Percentiles rank a stretch among this genome's conserved stretches.
Evolutionary conservation across 805 yeast genomes (phyloP).

Genomic region (Yarrowia sp.): DNA sequence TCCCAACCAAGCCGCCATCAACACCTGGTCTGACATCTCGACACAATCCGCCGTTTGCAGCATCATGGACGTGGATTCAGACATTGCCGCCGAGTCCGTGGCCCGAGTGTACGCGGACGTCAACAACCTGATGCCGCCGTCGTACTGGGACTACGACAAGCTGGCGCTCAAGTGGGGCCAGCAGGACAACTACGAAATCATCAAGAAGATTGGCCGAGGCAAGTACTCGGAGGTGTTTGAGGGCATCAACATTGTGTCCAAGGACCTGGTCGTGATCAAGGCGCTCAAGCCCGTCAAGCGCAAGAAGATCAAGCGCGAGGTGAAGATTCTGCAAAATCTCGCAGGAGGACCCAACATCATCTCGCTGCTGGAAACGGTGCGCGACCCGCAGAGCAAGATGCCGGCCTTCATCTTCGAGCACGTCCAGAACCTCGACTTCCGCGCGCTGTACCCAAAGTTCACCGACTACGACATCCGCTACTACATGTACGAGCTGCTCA

Average conservation of each 20-base stretch:
- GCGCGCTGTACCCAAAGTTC: constrained; percentile 76
- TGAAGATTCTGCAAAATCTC: constrained; percentile 79
- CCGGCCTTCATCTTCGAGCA: constrained; percentile 87
- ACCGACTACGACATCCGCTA: constrained; percentile 72
- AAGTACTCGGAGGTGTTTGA: constrained; percentile 94
- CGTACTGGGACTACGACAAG: constrained; percentile 79
- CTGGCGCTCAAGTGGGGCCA: constrained; percentile 54
- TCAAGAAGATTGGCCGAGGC: constrained; percentile 84
- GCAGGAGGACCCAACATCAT: constrained; percentile 83
- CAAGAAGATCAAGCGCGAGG: constrained; percentile 88
- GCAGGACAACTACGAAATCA: constrained; percentile 66
- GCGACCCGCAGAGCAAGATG: constrained; percentile 73
- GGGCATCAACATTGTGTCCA: constrained; percentile 68
- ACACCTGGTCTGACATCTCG: no score
- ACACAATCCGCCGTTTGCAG: no score
- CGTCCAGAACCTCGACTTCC: constrained; percentile 78
- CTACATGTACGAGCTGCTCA: constrained; percentile 76
- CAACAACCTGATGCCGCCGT: constrained; percentile 61
- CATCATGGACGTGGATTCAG: constrained; percentile 19
- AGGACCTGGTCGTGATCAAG: constrained; percentile 72
- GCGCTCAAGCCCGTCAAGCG: constrained; percentile 89
- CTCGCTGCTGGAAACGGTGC: constrained; percentile 72
- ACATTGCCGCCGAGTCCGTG: constrained; percentile 39
- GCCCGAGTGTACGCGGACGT: constrained; percentile 73
- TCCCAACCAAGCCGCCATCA: not conserved